Conservation (phyloP, 352 stramenopile species). For the Pythium rishiriense region DNA sequence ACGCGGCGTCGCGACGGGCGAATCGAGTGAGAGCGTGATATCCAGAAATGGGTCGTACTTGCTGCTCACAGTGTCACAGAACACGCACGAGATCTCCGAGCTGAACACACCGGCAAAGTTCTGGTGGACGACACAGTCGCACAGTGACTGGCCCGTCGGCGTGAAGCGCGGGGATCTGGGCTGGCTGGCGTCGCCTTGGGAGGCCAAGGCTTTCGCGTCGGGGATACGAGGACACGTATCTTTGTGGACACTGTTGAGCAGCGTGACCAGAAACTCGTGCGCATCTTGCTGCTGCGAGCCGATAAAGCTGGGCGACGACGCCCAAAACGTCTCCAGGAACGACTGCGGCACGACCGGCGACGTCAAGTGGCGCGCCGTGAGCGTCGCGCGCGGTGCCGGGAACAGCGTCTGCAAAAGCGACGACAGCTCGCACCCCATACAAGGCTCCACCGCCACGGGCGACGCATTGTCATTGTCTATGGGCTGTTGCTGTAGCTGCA, state of each 20-base stretch:
- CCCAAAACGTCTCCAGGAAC: constrained; percentile 63
- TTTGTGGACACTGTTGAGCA: constrained; percentile 61
- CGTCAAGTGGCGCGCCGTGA: constrained; percentile 25
- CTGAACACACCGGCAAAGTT: constrained; percentile 67
- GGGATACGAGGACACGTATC: constrained; percentile 49
- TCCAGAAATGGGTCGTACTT: constrained; percentile 77
- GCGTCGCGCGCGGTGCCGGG: constrained; percentile 24
- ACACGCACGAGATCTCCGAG: constrained; percentile 57
- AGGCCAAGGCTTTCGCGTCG: not conserved
- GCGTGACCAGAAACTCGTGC: constrained; percentile 67
- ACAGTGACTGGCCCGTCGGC: constrained; percentile 53
- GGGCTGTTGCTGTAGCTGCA: not conserved
- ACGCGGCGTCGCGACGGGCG: constrained; percentile 10
- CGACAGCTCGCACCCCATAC: constrained; percentile 61
- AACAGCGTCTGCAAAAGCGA: constrained; percentile 32
- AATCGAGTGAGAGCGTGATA: constrained; percentile 63
- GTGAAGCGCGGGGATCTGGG: constrained; percentile 58
- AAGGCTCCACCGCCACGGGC: constrained; percentile 18
- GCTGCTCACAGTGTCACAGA: constrained; percentile 50
- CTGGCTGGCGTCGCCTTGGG: not conserved
- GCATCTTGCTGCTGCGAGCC: constrained; percentile 74
- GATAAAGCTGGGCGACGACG: constrained; percentile 51
- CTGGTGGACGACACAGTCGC: constrained; percentile 71
- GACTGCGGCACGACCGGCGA: constrained; percentile 60
- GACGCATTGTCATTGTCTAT: not conserved